These are phyloP conservation scores for Lindgomyces ingoldianus DNA, from an alignment of 495 filamentous ascomycete species.

Conservation along the genomic window DNA sequence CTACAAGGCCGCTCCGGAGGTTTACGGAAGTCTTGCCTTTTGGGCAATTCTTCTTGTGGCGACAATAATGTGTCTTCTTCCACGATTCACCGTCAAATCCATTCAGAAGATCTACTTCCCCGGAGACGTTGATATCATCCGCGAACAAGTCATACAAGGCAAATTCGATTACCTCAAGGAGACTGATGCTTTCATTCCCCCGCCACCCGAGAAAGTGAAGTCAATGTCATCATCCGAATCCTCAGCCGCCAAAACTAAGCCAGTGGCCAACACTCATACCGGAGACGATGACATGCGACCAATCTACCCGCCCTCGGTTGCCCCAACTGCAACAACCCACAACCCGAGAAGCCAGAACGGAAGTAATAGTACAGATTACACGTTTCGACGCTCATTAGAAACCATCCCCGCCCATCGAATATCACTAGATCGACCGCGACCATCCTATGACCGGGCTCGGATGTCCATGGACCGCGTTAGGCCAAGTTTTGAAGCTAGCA, in stretches of 20 bases:
- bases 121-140: slow-evolving; percentile 90
- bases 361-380: slow-evolving; percentile 92
- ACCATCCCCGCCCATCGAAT: slow-evolving; percentile 18
- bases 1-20: slow-evolving; percentile 74
- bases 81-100: slow-evolving; percentile 80
- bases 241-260: slow-evolving; percentile 54
- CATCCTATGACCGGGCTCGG: slow-evolving; percentile 76
- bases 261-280: slow-evolving; percentile 52
- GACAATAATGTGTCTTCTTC: slow-evolving; percentile 75
- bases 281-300: slow-evolving; percentile 81
- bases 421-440: slow-evolving; percentile 56
- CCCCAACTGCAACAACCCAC: slow-evolving; percentile 73
- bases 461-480: slow-evolving; percentile 72
- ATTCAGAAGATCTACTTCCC: slow-evolving; percentile 93
- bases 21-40: slow-evolving; percentile 78
- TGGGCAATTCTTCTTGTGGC: slow-evolving; percentile 81
- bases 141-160: slow-evolving; percentile 82
- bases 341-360: slow-evolving; percentile 85
- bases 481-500: slow-evolving; percentile 78
- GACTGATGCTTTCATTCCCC: slow-evolving; percentile 48
- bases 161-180: slow-evolving; percentile 72
- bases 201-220: slow-evolving; percentile 44
- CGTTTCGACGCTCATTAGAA: slow-evolving; percentile 43
- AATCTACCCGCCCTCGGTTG: slow-evolving; percentile 86
- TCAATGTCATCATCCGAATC: slow-evolving; percentile 64